phyloP scores from a whole-genome alignment of 495 filamentous ascomycete species.

The Neurospora terricola region DNA sequence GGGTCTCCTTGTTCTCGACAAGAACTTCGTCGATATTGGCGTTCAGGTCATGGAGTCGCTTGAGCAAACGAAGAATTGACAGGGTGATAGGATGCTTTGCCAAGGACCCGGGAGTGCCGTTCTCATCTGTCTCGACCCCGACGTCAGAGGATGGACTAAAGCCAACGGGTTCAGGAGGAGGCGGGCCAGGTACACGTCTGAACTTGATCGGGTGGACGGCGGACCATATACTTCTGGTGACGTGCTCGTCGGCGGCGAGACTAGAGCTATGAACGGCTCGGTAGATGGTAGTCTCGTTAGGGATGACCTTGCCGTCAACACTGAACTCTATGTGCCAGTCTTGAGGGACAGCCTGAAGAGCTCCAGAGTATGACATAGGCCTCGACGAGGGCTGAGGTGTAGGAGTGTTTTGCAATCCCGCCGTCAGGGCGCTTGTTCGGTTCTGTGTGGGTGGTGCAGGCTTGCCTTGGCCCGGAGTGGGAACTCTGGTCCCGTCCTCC shows the following conservation, averaged over 20 bases:
- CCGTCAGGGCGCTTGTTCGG: conserved; percentile 37
- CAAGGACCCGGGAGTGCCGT: conserved; percentile 69
- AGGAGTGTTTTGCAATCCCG: conserved; percentile 39
- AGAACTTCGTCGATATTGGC: conserved; percentile 93
- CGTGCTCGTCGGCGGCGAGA: conserved; percentile 53
- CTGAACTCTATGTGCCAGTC: conserved; percentile 99
- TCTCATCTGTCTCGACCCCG: conserved; percentile 34
- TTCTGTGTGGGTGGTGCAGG: conserved; percentile 9
- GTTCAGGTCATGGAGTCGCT: conserved; percentile 89
- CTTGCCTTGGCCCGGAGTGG: conserved; percentile 68
- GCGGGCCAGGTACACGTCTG: conserved; percentile 76
- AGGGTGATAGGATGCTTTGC: conserved; percentile 74
- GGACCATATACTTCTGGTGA: conserved; percentile 74
- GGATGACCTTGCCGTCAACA: conserved; percentile 70
- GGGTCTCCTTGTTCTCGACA: conserved; percentile 65
- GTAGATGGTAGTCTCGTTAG: conserved; percentile 93
- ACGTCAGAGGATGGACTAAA: conserved; percentile 45
- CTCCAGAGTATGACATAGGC: conserved; percentile 70
- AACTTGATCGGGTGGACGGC: conserved; percentile 87
- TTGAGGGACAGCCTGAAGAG: conserved; percentile 66
- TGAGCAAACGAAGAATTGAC: conserved; percentile 78
- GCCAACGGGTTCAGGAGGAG: conserved; percentile 65
- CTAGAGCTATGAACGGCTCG: conserved; percentile 77
- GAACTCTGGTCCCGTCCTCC: conserved; percentile 84
- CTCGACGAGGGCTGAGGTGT: conserved; percentile 40